A percentile compares a stretch with the other conserved stretches of the same genome.
Conservation (phyloP, 805 yeast genomes). For the Dipodascus geniculatus region DNA sequence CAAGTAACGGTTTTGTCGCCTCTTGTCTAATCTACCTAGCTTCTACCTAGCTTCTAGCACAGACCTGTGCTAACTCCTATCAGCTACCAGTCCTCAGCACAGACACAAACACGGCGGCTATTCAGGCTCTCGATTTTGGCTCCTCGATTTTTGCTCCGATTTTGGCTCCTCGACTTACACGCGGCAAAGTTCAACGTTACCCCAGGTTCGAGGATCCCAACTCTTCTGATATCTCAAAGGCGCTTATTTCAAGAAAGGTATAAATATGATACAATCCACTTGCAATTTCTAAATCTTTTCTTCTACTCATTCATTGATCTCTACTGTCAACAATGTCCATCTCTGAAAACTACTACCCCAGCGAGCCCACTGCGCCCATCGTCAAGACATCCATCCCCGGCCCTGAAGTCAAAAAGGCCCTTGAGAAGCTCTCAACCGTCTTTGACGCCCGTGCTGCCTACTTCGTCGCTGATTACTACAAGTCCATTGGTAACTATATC, state of each 20-base stretch:
- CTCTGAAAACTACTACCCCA: slow-evolving; percentile 41
- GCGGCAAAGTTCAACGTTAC: background rate
- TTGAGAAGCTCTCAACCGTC: slow-evolving; percentile 43
- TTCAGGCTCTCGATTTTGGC: too few relatives aligned
- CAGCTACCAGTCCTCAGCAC: too few relatives aligned
- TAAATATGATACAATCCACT: background rate
- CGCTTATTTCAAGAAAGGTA: background rate
- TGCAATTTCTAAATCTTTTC: background rate
- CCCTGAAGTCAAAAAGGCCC: slow-evolving; percentile 45
- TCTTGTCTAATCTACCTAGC: too few relatives aligned
- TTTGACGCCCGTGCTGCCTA: slow-evolving; percentile 65
- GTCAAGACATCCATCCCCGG: slow-evolving; percentile 67
- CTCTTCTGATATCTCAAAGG: background rate
- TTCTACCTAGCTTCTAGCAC: too few relatives aligned
- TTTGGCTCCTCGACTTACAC: too few relatives aligned
- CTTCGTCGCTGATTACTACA: slow-evolving; percentile 64
- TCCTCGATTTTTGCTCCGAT: too few relatives aligned
- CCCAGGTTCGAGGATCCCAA: background rate
- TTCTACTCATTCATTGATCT: background rate
- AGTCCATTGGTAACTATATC: slow-evolving; percentile 69
- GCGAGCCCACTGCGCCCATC: slow-evolving; percentile 65
- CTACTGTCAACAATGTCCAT: slow-evolving; percentile 9
- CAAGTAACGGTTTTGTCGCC: too few relatives aligned
- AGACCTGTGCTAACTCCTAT: too few relatives aligned
- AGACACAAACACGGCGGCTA: too few relatives aligned